Evolutionary conservation across 495 filamentous ascomycete genomes (phyloP).

Genomic region (Rhypophila decipiens): DNA sequence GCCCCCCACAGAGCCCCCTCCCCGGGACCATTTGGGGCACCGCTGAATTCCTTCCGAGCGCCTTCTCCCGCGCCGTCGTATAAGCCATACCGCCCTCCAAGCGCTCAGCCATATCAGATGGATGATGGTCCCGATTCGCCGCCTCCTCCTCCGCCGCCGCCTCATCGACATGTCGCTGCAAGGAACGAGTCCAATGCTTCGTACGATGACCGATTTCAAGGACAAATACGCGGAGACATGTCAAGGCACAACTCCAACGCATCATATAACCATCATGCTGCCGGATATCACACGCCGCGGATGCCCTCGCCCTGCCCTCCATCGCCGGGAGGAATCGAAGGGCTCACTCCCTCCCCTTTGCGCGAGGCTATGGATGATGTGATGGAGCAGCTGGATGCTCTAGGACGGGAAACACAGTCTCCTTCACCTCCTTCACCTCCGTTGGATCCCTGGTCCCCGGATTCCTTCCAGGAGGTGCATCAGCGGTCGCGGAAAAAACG

Average conservation of each 20-base stretch:
- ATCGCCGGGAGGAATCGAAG: conserved; percentile 52
- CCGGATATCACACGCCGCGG: conserved; percentile 46
- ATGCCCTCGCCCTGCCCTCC: conserved; percentile 51
- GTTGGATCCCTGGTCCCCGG: conserved; percentile 83
- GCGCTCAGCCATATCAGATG: conserved; percentile 13
- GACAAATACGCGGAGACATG: conserved; percentile 13
- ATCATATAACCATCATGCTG: conserved; percentile 17
- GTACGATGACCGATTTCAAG: conserved; percentile 28
- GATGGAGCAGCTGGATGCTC: conserved; percentile 89
- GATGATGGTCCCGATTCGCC: conserved; percentile 31
- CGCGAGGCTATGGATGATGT: conserved; percentile 97
- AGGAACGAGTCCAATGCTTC: conserved; percentile 26
- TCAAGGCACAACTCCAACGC: conserved; percentile 20
- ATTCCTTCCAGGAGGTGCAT: conserved; percentile 66
- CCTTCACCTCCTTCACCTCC: conserved; percentile 50
- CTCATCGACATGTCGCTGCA: conserved; percentile 37
- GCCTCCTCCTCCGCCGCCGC: conserved; percentile 49
- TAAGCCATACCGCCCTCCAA: conserved; percentile 34
- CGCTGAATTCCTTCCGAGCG: conserved; percentile 10
- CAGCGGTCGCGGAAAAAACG: conserved; percentile 32
- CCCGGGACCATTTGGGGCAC: conserved; percentile 35
- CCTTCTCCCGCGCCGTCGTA: conserved; percentile 39
- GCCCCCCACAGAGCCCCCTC: conserved; percentile 45
- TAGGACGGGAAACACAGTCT: conserved; percentile 51
- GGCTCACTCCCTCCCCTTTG: conserved; percentile 83